Evolutionary conservation across 2,329 filamentous ascomycete species (phyloP).

Genomic region (Lachnellula occidentalis): DNA sequence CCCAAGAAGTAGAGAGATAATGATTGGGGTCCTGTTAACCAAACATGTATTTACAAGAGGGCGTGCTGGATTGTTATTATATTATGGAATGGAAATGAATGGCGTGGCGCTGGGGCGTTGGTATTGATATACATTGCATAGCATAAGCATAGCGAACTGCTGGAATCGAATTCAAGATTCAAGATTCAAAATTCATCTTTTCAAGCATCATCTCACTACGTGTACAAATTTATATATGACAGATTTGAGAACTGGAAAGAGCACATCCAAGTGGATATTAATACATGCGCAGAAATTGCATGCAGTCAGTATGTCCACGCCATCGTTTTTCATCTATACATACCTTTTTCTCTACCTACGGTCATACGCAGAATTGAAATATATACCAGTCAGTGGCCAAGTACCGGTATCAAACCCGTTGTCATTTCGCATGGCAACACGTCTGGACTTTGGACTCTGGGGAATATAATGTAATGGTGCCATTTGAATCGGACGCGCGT

Average conservation of each 20-base stretch:
- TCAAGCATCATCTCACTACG: not conserved
- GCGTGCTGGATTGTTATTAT: not conserved
- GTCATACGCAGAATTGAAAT: too few relatives aligned
- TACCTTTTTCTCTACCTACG: too few relatives aligned
- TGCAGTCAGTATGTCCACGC: too few relatives aligned
- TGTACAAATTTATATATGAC: not conserved
- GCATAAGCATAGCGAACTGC: conserved; percentile 4
- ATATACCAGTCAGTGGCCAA: too few relatives aligned
- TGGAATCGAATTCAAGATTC: not conserved
- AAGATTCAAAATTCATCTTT: too few relatives aligned
- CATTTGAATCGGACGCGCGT: too few relatives aligned
- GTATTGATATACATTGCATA: not conserved
- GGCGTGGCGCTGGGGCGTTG: conserved; percentile 4
- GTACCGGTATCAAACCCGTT: too few relatives aligned
- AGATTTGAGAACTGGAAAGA: not conserved
- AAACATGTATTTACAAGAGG: not conserved
- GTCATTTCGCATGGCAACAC: too few relatives aligned
- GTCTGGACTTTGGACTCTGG: too few relatives aligned
- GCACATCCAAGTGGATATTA: not conserved
- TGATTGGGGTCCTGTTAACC: not conserved
- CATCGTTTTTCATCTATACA: too few relatives aligned
- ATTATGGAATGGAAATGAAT: not conserved
- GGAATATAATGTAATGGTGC: too few relatives aligned
- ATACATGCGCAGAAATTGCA: too few relatives aligned
- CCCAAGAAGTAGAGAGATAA: not conserved